Evolutionary conservation across 1,284 basidiomycete genomes (phyloP), one percentile per base, ranked within the genome.

Genomic region (Moesziomyces parantarcticus): DNA sequence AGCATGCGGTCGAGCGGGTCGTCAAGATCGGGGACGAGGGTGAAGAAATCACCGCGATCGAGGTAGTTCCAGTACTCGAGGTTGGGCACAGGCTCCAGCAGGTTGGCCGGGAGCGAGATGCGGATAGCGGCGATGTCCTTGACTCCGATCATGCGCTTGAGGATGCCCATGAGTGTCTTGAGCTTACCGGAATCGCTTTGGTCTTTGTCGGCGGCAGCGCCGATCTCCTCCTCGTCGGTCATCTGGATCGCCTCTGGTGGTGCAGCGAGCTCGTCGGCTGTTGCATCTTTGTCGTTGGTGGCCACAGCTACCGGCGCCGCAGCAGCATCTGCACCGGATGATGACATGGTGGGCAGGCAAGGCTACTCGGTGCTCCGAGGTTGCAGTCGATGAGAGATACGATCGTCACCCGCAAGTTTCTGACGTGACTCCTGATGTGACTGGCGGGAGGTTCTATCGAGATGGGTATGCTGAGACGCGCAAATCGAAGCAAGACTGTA

Each of bases 1-100:
- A 98, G 87, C 91, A 98, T 95, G 44, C 95, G 90, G 79, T 95
- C 92, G 67, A 98, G 89, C 23, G 93, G 90, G 81, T 97, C 93
- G 41, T 91, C 88, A 20, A 91, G 92, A 81, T 96, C 93, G 79
- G 94, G 95, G 79, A 97, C 85, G 18, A 86, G 92, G 78, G 91
- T 83, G 57, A 97, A 94, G 46, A 94, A 87, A 84, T 97, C 95
- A 11, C 94, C 93, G 69, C 95, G 88, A 85, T 97, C 94, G 49
- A 94, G 88, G 80, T 96, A 97, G 74, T 94, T 92, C 82, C 82
- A 84, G 68, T 84, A 82, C 59, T 84, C 82, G 49, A 83, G 73
- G 57, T 78, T 81, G 32, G 79, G 80, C 25, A 81, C 74, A 1
- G 80, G 80, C 48, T 82, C 80, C n/a, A 82, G 56, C 18, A 82